These are phyloP conservation scores for Skeletonema potamos DNA, from an alignment of 108 stramenopile species.

Conservation along the genomic window DNA sequence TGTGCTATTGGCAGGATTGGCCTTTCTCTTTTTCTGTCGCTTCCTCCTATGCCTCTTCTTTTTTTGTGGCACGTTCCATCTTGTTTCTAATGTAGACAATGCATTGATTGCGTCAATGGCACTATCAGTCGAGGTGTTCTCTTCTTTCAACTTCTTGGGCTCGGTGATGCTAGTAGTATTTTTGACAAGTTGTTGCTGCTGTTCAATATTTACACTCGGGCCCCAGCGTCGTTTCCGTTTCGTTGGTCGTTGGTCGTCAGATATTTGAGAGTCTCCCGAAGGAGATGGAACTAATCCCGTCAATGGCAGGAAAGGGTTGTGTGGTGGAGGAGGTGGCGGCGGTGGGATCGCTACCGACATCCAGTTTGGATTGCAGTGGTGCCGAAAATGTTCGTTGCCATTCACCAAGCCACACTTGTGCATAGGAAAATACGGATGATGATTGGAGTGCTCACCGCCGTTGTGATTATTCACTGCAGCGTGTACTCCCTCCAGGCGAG, in stretches of 20 bases:
- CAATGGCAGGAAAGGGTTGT: not conserved
- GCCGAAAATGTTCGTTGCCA: not conserved
- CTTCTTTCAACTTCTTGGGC: not conserved
- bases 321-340: not conserved
- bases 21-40: constrained; percentile 2
- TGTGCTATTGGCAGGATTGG: not conserved
- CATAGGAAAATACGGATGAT: not conserved
- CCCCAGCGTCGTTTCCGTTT: not conserved
- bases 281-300: not conserved
- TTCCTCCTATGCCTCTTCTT: constrained; percentile 10
- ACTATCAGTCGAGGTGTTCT: not conserved
- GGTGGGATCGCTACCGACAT: constrained; percentile 1
- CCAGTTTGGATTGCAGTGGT: not conserved
- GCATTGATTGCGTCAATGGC: constrained; percentile 37
- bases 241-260: not conserved
- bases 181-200: not conserved
- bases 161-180: not conserved
- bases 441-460: not conserved
- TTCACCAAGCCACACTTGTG: not conserved
- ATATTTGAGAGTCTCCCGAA: not conserved
- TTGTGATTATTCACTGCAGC: not conserved
- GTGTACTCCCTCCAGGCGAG: not conserved
- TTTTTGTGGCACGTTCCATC: constrained; percentile 17
- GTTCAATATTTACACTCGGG: not conserved
- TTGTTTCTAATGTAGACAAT: constrained; percentile 25